phyloP scores from a whole-genome alignment of 2,329 filamentous ascomycete genomes.

The Periconia sp. region DNA sequence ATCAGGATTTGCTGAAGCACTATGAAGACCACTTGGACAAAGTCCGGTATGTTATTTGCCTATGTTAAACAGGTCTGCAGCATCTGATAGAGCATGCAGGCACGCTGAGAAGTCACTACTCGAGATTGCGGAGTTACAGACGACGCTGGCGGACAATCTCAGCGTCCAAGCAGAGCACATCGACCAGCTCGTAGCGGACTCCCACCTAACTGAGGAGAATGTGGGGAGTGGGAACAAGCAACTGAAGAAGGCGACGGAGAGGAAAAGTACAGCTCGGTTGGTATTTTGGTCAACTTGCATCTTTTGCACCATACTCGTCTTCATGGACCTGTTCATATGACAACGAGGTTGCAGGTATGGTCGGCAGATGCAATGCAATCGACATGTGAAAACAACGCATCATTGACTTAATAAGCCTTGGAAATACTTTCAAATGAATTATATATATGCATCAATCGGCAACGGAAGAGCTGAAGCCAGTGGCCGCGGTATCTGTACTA shows the following conservation, averaged over 20 bases:
- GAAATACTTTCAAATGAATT: constrained; percentile 8
- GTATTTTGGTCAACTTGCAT: constrained; percentile 55
- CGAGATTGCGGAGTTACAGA: constrained; percentile 92
- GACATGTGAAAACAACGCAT: constrained; percentile 16
- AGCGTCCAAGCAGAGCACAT: constrained; percentile 87
- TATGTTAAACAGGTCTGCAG: not conserved
- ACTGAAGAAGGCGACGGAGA: constrained; percentile 77
- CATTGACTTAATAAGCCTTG: not conserved
- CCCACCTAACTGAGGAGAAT: constrained; percentile 81
- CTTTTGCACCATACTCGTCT: constrained; percentile 53
- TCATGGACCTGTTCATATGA: constrained; percentile 58
- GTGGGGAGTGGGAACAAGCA: constrained; percentile 89
- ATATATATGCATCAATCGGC: constrained; percentile 23
- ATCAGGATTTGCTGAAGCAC: constrained; percentile 89
- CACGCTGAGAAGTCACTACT: constrained; percentile 87
- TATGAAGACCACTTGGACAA: constrained; percentile 95
- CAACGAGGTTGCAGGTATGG: too few species aligned
- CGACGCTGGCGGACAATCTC: constrained; percentile 84
- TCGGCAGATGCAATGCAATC: constrained; percentile 9
- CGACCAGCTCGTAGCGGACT: constrained; percentile 85
- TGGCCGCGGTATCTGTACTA: too few species aligned
- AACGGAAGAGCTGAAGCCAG: too few species aligned
- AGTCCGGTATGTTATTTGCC: constrained; percentile 72
- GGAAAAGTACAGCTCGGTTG: constrained; percentile 56
- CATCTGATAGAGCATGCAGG: constrained; percentile 54